These are phyloP conservation scores for Aphanomyces invadans DNA, from an alignment of 352 stramenopile genomes.

Conservation along the genomic window DNA sequence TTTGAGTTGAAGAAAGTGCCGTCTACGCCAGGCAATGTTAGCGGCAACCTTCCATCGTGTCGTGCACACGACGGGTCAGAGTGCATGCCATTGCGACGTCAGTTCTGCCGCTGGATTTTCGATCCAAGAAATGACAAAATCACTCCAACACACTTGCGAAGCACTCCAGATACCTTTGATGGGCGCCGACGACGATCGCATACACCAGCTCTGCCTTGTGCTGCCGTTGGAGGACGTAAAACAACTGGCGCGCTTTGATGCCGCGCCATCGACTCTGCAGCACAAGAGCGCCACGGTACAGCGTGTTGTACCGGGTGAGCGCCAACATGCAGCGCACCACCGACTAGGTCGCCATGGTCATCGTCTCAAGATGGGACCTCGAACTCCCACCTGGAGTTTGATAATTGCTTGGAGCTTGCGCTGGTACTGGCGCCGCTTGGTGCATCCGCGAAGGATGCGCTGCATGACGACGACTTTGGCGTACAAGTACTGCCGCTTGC, in stretches of 20 bases:
- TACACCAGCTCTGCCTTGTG: conserved; percentile 62
- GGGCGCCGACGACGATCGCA: conserved; percentile 50
- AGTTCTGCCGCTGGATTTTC: too few relatives aligned
- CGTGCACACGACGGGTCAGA: neutral
- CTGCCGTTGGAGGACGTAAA: conserved; percentile 40
- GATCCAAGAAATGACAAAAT: too few relatives aligned
- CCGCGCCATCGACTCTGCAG: conserved; percentile 75
- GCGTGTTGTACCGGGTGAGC: conserved; percentile 64
- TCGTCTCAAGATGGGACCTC: neutral
- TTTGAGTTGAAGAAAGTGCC: conserved; percentile 45
- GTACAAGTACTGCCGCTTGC: conserved; percentile 47
- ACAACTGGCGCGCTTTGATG: conserved; percentile 49
- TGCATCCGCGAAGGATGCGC: conserved; percentile 66
- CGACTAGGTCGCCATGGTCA: too few relatives aligned
- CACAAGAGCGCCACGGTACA: conserved; percentile 43
- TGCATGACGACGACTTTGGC: conserved; percentile 54
- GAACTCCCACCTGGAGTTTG: conserved; percentile 55
- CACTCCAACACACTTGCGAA: too few relatives aligned
- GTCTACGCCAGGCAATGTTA: conserved; percentile 23
- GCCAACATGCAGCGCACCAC: conserved; percentile 70
- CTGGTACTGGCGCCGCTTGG: conserved; percentile 47
- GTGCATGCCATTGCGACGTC: too few relatives aligned
- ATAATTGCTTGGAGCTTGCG: conserved; percentile 61
- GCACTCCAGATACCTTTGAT: conserved; percentile 25
- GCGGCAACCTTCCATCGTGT: neutral